phyloP scores from a whole-genome alignment of 805 yeast genomes.

The Ogataea naganishii region DNA sequence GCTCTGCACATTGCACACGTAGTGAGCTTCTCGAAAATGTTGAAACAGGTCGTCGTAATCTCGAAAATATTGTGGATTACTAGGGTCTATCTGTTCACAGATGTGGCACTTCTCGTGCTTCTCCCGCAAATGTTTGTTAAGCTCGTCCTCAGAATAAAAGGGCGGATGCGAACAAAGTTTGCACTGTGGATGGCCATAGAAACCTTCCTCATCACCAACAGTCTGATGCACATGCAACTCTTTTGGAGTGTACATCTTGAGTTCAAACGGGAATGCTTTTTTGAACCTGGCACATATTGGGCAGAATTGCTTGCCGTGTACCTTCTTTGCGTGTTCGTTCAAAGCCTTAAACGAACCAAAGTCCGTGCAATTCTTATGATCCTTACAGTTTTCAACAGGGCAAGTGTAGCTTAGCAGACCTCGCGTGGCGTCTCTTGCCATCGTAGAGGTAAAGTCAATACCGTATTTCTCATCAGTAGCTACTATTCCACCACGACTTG shows the following conservation, averaged over 20 bases:
- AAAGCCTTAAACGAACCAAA: conserved; percentile 46
- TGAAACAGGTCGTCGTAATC: conserved; percentile 65
- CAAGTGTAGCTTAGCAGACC: conserved; percentile 49
- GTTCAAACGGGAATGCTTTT: conserved; percentile 68
- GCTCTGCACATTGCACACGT: conserved; percentile 61
- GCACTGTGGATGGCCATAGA: conserved; percentile 86
- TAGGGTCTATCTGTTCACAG: conserved; percentile 63
- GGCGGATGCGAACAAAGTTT: conserved; percentile 64
- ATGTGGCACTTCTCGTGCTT: conserved; percentile 84
- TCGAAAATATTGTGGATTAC: conserved; percentile 64
- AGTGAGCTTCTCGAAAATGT: conserved; percentile 73
- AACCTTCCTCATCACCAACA: conserved; percentile 70
- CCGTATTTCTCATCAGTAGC: conserved; percentile 35
- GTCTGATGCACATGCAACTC: conserved; percentile 63
- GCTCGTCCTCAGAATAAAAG: conserved; percentile 85
- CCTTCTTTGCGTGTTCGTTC: conserved; percentile 54
- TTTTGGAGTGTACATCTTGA: conserved; percentile 49
- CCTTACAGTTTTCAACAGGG: conserved; percentile 29
- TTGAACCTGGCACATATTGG: conserved; percentile 70
- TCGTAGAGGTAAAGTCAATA: conserved; percentile 48
- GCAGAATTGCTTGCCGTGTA: conserved; percentile 62
- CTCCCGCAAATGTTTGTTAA: conserved; percentile 72
- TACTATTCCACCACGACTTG: conserved; percentile 11
- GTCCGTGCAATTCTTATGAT: conserved; percentile 11
- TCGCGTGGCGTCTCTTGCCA: conserved; percentile 40